Base-by-base conservation (phyloP, 1,284 basidiomycete species). In the Ustilago loliicola region DNA sequence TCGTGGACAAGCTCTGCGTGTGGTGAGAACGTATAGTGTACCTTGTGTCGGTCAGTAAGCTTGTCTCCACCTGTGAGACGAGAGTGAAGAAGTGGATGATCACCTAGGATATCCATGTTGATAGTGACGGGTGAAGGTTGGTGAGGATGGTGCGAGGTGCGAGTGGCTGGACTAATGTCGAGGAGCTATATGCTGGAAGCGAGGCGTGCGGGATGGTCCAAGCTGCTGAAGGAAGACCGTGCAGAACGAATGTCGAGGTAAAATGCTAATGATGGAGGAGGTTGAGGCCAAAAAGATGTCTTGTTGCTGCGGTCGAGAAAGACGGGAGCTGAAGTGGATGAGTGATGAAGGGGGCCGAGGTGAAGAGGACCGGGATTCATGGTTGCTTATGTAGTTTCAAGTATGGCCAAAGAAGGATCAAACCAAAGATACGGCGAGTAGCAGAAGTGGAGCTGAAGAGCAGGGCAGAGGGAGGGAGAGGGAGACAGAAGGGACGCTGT, bases 1-100 rank as follows among this genome's bases (percentile, higher is more conserved):
- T 82, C 80, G 65, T 82, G 80, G 6, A 82, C 80, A 8, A 82
- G 78, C 32, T 82, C 80, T 80, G 70, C 27, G 40, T 21, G 29
- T 52, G 50, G 17, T 13, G 48, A 32, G 21, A 48, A n/a, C 2
- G 19, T 48, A 15, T 15, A 38, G 36, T n/a, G 9, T 15, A 36
- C 15, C 34, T 10, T 36, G 34, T 36, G 5, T 15, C 15, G 15
- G 27, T 51, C 27, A 51, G 50, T 17, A 51, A 19, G 11, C n/a
- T 21, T 45, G 42, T 11, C 42, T n/a, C 7, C 11, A 45, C 7
- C 42, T 21, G 17, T 38, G 15, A 7, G 9, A 23, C 11, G n/a
- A 17, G 29, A 34, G n/a, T n/a, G 15, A 45, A 30, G 27, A n/a
- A 34, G 27, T 21, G 1, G 19, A n/a, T 9, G 34, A 72, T 72